Evolutionary conservation across 1,139 yeast genomes (phyloP), one percentile per base, ranked within the genome.

Genomic region (Saccharomyces uvarum): DNA sequence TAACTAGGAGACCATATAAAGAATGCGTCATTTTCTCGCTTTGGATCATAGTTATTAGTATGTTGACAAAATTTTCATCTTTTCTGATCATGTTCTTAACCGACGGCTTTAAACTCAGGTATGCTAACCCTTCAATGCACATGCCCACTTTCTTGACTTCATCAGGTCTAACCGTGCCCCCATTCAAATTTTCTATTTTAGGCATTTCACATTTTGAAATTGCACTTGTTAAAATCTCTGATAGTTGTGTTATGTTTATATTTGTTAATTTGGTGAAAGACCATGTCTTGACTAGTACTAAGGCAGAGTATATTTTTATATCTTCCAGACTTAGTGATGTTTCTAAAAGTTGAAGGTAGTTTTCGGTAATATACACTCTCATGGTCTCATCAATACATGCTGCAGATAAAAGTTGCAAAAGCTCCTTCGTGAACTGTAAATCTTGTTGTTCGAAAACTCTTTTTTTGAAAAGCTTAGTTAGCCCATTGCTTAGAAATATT

Each of bases 61-160:
- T 55, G 5, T 58, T 49, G 41, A 63, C 58, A 48, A 65, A 61
- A 11, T 53, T 53, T 2, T 51, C 54, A 48, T 63, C 54, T 13
- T 56, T 52, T 42, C 71, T 60, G 11, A 69, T 49, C 19, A 48
- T 44, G 6, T 54, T 53, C 51, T 66, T 65, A 1, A 66, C 65
- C 11, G 66, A 57, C 5, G 61, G 50, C 50, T 65, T 68, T 49
- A 69, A 54, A 46, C 64, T 66, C 31, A 69, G 53, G 50, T 68
- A 69, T 1, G 71, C 70, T 38, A 69, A 56, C n/a, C 70, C 70
- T 57, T 69, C 72, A n/a, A 68, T 55, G 54, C n/a, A 64, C 31
- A 28, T 59, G 2, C 27, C 44, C 5, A 19, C 59, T n/a, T 60
- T 62, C 14, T 55, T 46, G 5, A 54, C 51, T 2, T 51, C 55